A percentile compares a stretch with the other conserved stretches of the same genome.
Conservation (phyloP, 306 rosid genomes). For the Betula pendula region DNA sequence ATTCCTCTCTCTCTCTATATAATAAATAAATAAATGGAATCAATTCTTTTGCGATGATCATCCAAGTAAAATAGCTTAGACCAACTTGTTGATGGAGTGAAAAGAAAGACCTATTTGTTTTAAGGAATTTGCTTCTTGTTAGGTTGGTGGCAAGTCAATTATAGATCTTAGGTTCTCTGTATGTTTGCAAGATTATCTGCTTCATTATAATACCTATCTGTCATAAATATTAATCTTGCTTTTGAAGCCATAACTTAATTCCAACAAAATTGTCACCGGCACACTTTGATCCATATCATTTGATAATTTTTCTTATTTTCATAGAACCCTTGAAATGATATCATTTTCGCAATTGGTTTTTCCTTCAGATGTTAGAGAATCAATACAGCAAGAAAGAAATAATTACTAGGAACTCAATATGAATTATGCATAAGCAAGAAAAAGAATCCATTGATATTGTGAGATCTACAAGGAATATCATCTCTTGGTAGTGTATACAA, state of each 20-base stretch:
- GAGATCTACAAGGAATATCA: too few relatives aligned
- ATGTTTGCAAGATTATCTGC: neutral
- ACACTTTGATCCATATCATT: neutral
- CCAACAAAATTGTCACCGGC: neutral
- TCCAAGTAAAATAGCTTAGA: too few relatives aligned
- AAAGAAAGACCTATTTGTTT: neutral
- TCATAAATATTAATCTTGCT: neutral
- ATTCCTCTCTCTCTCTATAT: too few relatives aligned
- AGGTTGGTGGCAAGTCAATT: neutral
- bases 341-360: neutral
- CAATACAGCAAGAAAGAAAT: too few relatives aligned
- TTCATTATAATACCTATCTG: neutral
- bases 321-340: neutral
- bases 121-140: neutral
- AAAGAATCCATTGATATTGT: too few relatives aligned
- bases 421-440: too few relatives aligned
- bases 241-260: slow-evolving; percentile 1
- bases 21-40: too few relatives aligned
- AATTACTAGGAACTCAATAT: too few relatives aligned
- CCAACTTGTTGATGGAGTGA: neutral
- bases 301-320: neutral
- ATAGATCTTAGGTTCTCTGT: neutral
- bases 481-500: too few relatives aligned
- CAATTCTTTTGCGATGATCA: too few relatives aligned
- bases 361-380: neutral